phyloP scores from a whole-genome alignment of 2,329 filamentous ascomycete species.

The Teratosphaeria gauchensis region DNA sequence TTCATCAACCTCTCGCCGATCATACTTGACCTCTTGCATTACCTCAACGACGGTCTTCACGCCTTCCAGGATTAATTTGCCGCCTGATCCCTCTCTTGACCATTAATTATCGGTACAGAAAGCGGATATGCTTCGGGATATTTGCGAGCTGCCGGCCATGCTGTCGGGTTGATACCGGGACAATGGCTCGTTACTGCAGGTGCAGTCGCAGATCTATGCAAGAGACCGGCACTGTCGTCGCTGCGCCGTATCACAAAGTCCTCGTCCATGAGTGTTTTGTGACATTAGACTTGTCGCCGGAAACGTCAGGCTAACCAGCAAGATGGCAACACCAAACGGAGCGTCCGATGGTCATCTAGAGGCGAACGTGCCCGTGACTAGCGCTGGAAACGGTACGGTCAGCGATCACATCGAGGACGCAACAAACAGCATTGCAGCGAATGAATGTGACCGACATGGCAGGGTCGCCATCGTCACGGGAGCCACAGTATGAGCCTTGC shows the following conservation, averaged over 20 bases:
- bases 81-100: too few relatives aligned
- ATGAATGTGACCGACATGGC: not conserved
- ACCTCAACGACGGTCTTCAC: too few relatives aligned
- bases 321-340: not conserved
- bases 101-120: not conserved
- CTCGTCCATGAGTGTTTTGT: not conserved
- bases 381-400: not conserved
- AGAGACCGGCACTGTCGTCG: not conserved
- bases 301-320: not conserved
- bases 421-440: not conserved
- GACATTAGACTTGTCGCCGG: not conserved
- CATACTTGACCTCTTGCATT: too few relatives aligned
- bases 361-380: not conserved
- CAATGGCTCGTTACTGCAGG: not conserved
- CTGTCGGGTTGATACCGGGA: not conserved
- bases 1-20: too few relatives aligned
- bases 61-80: too few relatives aligned
- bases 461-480: constrained; percentile 34
- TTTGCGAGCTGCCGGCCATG: not conserved
- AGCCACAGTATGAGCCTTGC: constrained; percentile 28
- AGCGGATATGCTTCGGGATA: not conserved
- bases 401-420: not conserved
- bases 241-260: not conserved
- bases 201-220: not conserved
- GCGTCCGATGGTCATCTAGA: not conserved